phyloP scores from a whole-genome alignment of 495 filamentous ascomycete genomes.

The Physcia stellaris region DNA sequence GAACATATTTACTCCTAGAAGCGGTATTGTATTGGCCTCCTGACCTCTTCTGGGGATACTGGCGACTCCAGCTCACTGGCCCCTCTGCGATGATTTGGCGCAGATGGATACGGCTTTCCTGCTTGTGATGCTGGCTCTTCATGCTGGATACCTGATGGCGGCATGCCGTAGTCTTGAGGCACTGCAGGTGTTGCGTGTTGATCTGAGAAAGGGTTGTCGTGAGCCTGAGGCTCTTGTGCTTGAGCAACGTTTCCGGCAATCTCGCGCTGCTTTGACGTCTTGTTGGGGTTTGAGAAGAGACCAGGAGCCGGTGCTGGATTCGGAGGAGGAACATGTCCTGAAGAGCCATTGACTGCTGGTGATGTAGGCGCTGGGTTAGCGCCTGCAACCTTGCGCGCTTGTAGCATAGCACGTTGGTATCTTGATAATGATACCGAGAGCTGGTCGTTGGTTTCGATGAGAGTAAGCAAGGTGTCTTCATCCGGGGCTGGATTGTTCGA shows the following conservation, averaged over 20 bases:
- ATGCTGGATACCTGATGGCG: background rate
- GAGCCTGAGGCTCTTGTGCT: background rate
- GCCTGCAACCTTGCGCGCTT: slow-evolving; percentile 36
- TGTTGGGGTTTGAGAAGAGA: background rate
- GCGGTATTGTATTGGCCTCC: slow-evolving; percentile 1
- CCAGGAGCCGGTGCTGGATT: background rate
- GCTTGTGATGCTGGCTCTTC: background rate
- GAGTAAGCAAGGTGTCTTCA: slow-evolving; percentile 77
- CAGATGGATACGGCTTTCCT: background rate
- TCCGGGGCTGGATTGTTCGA: slow-evolving; percentile 67
- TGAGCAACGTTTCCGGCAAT: background rate
- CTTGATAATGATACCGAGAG: slow-evolving; percentile 62
- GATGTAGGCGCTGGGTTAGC: background rate
- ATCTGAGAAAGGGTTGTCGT: background rate
- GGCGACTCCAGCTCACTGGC: background rate
- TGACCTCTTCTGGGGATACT: background rate
- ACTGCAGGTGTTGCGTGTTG: background rate
- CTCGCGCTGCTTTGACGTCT: background rate
- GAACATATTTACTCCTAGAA: no score
- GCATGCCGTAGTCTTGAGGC: background rate
- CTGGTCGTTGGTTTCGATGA: slow-evolving; percentile 92
- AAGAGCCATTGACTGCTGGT: background rate
- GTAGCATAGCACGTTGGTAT: slow-evolving; percentile 67
- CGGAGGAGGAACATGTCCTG: background rate
- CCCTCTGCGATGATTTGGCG: no score